A percentile compares a stretch with the other conserved stretches of the same genome.
These are phyloP conservation scores for Pseudopithomyces chartarum DNA, from an alignment of 2,329 filamentous ascomycete genomes.

Conservation along the genomic window DNA sequence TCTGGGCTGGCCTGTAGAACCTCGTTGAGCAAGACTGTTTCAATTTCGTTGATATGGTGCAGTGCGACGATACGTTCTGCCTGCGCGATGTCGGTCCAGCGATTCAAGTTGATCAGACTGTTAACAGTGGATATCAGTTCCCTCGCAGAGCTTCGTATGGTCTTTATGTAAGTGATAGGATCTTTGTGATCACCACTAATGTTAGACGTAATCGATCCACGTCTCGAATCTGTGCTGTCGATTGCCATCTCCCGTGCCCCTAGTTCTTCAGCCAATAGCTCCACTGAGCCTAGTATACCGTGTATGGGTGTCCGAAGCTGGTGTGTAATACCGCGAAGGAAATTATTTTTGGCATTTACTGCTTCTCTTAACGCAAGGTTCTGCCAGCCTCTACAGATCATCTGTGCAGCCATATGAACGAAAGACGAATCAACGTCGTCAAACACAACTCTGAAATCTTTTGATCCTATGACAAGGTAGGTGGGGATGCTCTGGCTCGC, in stretches of 20 bases:
- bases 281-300: conserved; percentile 50
- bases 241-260: conserved; percentile 25
- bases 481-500: conserved; percentile 40
- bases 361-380: conserved; percentile 48
- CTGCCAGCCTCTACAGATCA: conserved; percentile 49
- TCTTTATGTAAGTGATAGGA: conserved; percentile 35
- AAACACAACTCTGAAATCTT: conserved; percentile 50
- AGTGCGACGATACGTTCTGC: conserved; percentile 27
- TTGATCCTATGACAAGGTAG: conserved; percentile 47
- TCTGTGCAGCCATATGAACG: conserved; percentile 46
- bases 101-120: conserved; percentile 50
- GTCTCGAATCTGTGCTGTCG: conserved; percentile 1
- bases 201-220: conserved; percentile 13
- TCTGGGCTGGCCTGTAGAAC: conserved; percentile 34
- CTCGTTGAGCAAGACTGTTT: conserved; percentile 40
- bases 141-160: conserved; percentile 48
- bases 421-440: conserved; percentile 57
- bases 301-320: conserved; percentile 56
- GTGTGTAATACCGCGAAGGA: conserved; percentile 54
- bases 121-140: conserved; percentile 54
- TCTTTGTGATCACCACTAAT: conserved; percentile 22
- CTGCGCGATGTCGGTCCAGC: conserved; percentile 45
- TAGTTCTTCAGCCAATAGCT: conserved; percentile 51
- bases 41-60: conserved; percentile 38
- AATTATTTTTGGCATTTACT: conserved; percentile 51